Percentiles rank a stretch among this genome's conserved stretches.
These are phyloP conservation scores for Mortierella antarctica DNA, from an alignment of 192 early-diverging fungal species.

Conservation along the genomic window DNA sequence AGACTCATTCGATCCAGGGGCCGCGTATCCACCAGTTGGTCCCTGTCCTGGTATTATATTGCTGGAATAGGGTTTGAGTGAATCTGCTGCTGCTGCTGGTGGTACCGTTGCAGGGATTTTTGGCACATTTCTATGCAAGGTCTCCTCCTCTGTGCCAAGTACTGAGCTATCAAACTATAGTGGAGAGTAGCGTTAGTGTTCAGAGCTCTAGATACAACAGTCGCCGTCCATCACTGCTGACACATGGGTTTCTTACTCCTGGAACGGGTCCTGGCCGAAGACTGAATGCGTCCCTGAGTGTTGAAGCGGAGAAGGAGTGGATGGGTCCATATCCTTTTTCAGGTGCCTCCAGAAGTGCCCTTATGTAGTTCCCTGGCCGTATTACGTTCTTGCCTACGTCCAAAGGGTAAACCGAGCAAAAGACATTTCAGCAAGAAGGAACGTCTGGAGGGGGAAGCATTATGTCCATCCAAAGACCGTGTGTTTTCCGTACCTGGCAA, in stretches of 20 bases:
- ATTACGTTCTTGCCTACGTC: slow-evolving; percentile 42
- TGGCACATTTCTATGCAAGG: too few species aligned
- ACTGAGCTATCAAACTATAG: slow-evolving; percentile 43
- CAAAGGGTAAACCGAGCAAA: too few species aligned
- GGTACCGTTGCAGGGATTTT: neutral
- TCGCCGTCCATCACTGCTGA: neutral
- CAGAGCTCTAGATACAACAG: neutral
- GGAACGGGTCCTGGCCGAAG: slow-evolving; percentile 46
- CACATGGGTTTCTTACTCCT: slow-evolving; percentile 17
- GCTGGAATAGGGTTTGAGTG: slow-evolving; percentile 2
- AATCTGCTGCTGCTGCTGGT: slow-evolving; percentile 5
- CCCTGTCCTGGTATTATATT: slow-evolving; percentile 8
- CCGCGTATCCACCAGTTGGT: slow-evolving; percentile 8
- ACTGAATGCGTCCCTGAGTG: slow-evolving; percentile 42
- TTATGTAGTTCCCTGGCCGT: slow-evolving; percentile 48
- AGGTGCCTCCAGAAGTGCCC: slow-evolving; percentile 39
- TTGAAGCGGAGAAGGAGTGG: slow-evolving; percentile 36
- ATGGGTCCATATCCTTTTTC: slow-evolving; percentile 47
- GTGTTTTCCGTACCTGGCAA: slow-evolving; percentile 28
- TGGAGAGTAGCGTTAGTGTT: neutral
- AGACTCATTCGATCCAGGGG: neutral
- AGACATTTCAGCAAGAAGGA: neutral
- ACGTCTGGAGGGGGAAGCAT: neutral
- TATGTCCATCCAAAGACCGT: neutral
- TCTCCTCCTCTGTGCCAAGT: slow-evolving; percentile 42